Evolutionary conservation across 139 green algal genomes (phyloP).

Genomic region (Chlorella sorokiniana): DNA sequence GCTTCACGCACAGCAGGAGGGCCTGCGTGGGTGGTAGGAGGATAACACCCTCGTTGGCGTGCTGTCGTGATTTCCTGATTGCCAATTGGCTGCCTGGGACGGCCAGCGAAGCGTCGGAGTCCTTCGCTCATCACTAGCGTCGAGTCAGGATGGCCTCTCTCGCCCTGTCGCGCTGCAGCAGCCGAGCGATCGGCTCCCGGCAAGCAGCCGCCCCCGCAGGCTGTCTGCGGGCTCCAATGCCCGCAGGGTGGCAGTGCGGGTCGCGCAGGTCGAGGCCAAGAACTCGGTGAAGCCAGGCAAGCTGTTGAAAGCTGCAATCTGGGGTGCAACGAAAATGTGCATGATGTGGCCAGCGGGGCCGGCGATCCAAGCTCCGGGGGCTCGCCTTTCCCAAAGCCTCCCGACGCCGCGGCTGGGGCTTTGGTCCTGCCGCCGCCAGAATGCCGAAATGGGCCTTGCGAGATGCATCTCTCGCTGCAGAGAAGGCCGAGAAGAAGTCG

Average conservation of each 20-base stretch:
- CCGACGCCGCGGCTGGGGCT: not conserved
- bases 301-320: not conserved
- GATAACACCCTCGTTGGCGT: too few species aligned
- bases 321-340: not conserved
- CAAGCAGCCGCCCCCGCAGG: constrained; percentile 9
- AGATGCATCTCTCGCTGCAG: not conserved
- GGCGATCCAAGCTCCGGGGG: not conserved
- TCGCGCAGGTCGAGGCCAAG: constrained; percentile 17
- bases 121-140: not conserved
- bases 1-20: too few species aligned
- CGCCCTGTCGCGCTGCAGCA: not conserved
- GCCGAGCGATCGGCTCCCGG: not conserved
- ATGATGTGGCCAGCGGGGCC: not conserved
- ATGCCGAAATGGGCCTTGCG: not conserved
- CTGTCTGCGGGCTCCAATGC: not conserved
- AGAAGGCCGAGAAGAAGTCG: constrained; percentile 19
- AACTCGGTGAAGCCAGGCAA: constrained; percentile 15
- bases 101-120: not conserved
- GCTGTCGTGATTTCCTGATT: too few species aligned
- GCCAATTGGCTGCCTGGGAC: too few species aligned
- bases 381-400: not conserved
- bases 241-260: not conserved
- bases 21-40: too few species aligned
- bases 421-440: constrained; percentile 9
- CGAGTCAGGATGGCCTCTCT: not conserved